phyloP scores from a whole-genome alignment of 2,329 filamentous ascomycete genomes.

The Pochonia chlamydosporia region DNA sequence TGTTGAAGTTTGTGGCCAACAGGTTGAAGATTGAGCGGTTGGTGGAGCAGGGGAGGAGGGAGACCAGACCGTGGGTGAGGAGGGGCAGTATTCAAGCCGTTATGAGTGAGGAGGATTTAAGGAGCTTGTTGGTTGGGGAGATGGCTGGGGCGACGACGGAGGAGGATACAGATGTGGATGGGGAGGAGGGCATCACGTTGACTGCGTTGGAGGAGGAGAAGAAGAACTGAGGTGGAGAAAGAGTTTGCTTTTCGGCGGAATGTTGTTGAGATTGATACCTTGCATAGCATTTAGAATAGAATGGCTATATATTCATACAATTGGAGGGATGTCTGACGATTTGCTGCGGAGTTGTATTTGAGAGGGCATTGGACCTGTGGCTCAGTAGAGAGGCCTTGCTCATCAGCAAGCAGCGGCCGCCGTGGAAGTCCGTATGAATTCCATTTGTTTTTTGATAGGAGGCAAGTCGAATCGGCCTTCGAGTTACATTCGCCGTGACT shows the following conservation, averaged over 20 bases:
- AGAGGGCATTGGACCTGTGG: no score
- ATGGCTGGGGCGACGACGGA: conserved; percentile 29
- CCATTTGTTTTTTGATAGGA: no score
- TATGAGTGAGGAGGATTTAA: conserved; percentile 54
- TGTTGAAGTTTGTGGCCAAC: conserved; percentile 86
- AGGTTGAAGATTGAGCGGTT: conserved; percentile 74
- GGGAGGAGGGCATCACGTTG: conserved; percentile 20
- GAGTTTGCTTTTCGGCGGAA: no score
- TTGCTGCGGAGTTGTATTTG: no score
- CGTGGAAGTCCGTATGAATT: no score
- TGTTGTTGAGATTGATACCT: no score
- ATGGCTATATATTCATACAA: no score
- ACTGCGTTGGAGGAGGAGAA: conserved; percentile 19
- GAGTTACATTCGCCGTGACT: no score
- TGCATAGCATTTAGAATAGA: neutral
- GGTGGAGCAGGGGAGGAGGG: conserved; percentile 53
- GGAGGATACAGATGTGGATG: conserved; percentile 30
- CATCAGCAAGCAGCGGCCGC: no score
- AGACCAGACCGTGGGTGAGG: conserved; percentile 43
- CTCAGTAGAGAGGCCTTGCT: no score
- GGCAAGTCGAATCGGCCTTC: no score
- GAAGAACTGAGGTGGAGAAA: conserved; percentile 1
- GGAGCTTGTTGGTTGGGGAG: conserved; percentile 38
- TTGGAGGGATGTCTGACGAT: no score
- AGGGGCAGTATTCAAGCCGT: conserved; percentile 54